phyloP scores from a whole-genome alignment of 2,329 filamentous ascomycete genomes.

The Dactylellina sp. region DNA sequence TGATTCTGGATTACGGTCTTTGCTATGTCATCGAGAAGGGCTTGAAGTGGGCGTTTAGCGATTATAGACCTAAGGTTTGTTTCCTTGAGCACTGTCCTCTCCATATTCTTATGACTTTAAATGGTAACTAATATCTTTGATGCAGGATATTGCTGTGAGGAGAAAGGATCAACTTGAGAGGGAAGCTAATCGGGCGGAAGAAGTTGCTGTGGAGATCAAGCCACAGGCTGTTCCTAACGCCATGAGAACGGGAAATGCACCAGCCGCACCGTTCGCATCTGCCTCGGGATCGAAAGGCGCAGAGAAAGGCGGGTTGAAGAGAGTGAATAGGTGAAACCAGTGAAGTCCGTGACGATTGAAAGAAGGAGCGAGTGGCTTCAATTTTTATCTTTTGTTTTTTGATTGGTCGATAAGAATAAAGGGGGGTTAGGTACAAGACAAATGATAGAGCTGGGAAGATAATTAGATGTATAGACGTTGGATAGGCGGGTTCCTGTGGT shows the following conservation, averaged over 20 bases:
- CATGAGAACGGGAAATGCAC: not conserved
- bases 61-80: slow-evolving; percentile 79
- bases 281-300: slow-evolving; percentile 23
- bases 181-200: slow-evolving; percentile 76
- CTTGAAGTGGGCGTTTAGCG: slow-evolving; percentile 86
- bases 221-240: slow-evolving; percentile 62
- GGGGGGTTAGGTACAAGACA: not conserved
- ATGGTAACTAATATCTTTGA: not conserved
- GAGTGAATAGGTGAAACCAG: slow-evolving; percentile 39
- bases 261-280: slow-evolving; percentile 2
- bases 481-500: not conserved
- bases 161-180: slow-evolving; percentile 85
- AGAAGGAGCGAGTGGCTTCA: not conserved
- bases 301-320: slow-evolving; percentile 48
- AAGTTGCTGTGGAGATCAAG: slow-evolving; percentile 64
- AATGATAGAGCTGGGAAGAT: not conserved
- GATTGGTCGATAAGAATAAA: not conserved
- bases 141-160: slow-evolving; percentile 81
- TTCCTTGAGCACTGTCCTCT: not conserved
- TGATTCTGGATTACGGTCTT: slow-evolving; percentile 86
- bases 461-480: not conserved
- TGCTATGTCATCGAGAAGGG: slow-evolving; percentile 90
- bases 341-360: not conserved
- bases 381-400: not conserved
- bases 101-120: not conserved